Evolutionary conservation across 805 yeast species (phyloP), one percentile per base, ranked within the genome.

Genomic region (Hermanozyma aechmeae): DNA sequence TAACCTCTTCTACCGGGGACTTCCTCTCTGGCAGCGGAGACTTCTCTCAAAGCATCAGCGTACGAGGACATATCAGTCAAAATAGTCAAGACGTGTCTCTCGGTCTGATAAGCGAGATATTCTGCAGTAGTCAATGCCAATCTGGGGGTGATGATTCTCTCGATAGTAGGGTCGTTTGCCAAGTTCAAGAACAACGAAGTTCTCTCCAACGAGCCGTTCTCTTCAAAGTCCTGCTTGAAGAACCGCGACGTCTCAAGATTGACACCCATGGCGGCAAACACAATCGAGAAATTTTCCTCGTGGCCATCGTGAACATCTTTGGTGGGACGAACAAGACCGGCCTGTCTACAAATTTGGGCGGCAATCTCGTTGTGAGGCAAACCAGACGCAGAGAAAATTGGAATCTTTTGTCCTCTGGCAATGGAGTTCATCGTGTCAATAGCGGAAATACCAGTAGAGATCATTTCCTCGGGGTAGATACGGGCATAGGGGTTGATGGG

Each of bases 1-100:
- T 92, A 92, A 72, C 99, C 99, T 79, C 99, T 86, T 76, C 99
- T 86, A 73, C 99, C 99, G 56, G 98, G 98, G 26, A 92, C 98
- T 68, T 93, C 98, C 66, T 92, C 99, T 73, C 99, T 86, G 27
- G 99, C 99, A 38, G 99, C 98, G 40, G 96, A 86, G 29, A 92
- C 98, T 69, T 92, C 99, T 79, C 99, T 87, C 55, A 92, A 70
- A 23, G 99, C 99, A 60, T 92, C 99, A 23, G 99, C 99, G 58
- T 92, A 92, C n/a, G 98, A 92, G 16, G 96, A 85, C 99, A 92
- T 92, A 68, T 92, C 99, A 28, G 99, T 93, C 56, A 92, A 74
- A 51, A 92, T 89, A 30, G 97, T 92, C 65, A 92, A 76, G 30
- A 92, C 99, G 59, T 92, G 99, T 65, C 96, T 85, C 66, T 92